Evolutionary conservation across 306 rosid species (phyloP), one percentile per base, ranked within the genome.

Genomic region (Luffa aegyptiaca): DNA sequence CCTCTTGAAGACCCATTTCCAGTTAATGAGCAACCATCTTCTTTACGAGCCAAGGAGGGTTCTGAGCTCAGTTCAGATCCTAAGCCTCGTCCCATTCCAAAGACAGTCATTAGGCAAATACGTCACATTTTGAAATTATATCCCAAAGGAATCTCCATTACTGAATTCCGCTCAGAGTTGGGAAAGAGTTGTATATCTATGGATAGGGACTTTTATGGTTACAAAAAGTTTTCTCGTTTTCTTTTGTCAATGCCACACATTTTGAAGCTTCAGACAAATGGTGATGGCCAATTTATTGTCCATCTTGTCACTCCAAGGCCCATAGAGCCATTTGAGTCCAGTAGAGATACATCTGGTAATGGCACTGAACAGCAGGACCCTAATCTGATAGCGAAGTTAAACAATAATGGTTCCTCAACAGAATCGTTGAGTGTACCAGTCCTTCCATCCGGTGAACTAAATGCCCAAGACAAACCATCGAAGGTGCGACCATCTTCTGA

Each of bases 1-100:
- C 87, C 90, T 76, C 91, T 91, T 82, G 85, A 87, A 66, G 86
- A 88, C 68, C 96, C 96, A 18, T 86, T 84, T 82, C 66, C 86
- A 7, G 58, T 80, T 37, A 49, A 33, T 37, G 89, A 83, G 75
- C 85, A 84, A 80, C 66, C 51, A 39, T 55, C 87, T 31, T 75
- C 57, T 86, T 73, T 65, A 33, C 86, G 53, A 65, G 79, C 52
- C 21, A 80, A 80, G 51, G 86, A 86, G 80, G 81, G 62, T 51
- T 45, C 82, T 31, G 84, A 85, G 52, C 80, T 86, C 70, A 42
- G 77, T 71, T 41, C 80, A 51, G 90, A 87, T 52, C 41, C 70
- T 31, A 84, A 86, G 82, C 61, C 44, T 53, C 80, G 61, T 46
- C 26, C 82, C 46, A 41, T 87, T 80, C 95, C 93, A 45, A 82